Conservation (phyloP, 1,284 basidiomycete genomes). For the Cutaneotrichosporon cutaneum region DNA sequence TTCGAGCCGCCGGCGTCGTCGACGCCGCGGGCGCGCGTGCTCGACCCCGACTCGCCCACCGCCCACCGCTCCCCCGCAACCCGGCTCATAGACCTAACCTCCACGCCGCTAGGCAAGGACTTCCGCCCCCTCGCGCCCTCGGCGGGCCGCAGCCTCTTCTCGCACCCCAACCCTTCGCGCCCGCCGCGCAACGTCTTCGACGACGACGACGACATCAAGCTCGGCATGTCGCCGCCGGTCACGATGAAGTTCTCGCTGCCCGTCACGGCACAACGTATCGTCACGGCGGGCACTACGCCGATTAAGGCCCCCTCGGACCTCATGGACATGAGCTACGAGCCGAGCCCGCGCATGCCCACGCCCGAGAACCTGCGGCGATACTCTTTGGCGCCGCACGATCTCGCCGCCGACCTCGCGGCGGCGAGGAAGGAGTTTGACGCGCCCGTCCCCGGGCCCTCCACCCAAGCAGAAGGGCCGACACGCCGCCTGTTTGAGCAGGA, state of each 20-base stretch:
- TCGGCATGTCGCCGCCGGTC: constrained; percentile 79
- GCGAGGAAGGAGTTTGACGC: constrained; percentile 18
- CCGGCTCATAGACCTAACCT: constrained; percentile 59
- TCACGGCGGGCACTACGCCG: constrained; percentile 5
- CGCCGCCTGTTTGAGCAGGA: constrained; percentile 18
- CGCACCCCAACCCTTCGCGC: neutral
- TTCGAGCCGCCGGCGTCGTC: neutral
- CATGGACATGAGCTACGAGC: constrained; percentile 40
- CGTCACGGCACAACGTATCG: constrained; percentile 58
- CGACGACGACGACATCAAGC: constrained; percentile 55
- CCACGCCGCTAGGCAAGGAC: constrained; percentile 59
- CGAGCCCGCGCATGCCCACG: constrained; percentile 35
- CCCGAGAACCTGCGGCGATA: constrained; percentile 43
- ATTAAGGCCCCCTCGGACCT: constrained; percentile 30
- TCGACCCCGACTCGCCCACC: neutral
- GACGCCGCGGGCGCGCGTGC: neutral
- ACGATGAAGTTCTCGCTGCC: constrained; percentile 80
- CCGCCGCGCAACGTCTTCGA: constrained; percentile 22
- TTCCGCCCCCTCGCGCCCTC: constrained; percentile 26
- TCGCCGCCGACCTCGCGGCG: constrained; percentile 23
- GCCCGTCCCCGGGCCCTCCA: too few species aligned
- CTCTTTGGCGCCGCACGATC: constrained; percentile 31
- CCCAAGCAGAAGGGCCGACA: neutral
- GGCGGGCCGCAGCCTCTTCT: neutral
- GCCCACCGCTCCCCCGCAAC: neutral